These are phyloP conservation scores for Dicorynia guianensis DNA, from an alignment of 306 rosid species.

Conservation along the genomic window DNA sequence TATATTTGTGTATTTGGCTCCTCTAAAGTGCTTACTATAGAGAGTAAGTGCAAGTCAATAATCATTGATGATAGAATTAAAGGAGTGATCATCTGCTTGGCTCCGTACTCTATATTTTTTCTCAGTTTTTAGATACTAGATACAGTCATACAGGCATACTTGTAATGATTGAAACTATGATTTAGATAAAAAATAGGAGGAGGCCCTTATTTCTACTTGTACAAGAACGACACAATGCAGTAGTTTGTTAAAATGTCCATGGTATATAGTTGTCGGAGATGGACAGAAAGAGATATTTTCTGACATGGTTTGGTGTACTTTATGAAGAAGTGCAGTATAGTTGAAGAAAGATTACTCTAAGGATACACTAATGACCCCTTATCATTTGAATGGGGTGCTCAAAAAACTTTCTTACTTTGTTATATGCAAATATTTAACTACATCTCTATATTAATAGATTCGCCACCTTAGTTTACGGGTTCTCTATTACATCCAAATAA, in stretches of 20 bases:
- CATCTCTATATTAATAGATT: slow-evolving; percentile 5
- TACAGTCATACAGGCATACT: too few species aligned
- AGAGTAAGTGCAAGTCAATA: too few species aligned
- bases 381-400: not conserved
- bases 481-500: not conserved
- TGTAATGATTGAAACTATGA: too few species aligned
- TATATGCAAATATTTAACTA: not conserved
- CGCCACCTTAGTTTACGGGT: not conserved
- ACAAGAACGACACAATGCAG: not conserved
- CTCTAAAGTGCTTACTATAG: too few species aligned
- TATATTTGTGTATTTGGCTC: too few species aligned
- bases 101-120: too few species aligned
- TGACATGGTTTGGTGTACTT: not conserved
- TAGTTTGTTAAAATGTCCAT: not conserved
- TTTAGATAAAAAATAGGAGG: not conserved
- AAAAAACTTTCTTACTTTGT: not conserved
- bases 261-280: not conserved
- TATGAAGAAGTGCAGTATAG: not conserved
- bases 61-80: too few species aligned
- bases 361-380: not conserved
- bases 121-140: too few species aligned
- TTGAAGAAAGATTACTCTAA: not conserved
- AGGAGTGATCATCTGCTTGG: too few species aligned
- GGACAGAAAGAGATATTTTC: not conserved
- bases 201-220: not conserved